Percentiles rank a stretch among this genome's conserved stretches.
These are phyloP conservation scores for Colletotrichum orbiculare DNA, from an alignment of 2,329 filamentous ascomycete genomes.

Conservation along the genomic window DNA sequence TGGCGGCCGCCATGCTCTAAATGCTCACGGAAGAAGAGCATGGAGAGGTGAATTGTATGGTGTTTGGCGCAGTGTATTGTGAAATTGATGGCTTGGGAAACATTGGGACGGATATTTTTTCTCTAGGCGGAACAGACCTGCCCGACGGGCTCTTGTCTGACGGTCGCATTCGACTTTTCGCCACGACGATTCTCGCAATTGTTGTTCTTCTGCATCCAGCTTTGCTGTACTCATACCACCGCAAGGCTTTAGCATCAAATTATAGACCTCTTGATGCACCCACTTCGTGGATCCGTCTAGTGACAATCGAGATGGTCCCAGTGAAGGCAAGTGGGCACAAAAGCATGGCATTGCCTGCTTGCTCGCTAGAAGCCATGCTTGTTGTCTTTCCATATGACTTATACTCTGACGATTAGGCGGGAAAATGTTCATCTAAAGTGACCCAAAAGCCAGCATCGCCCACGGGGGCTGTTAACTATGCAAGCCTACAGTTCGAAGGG, in stretches of 20 bases:
- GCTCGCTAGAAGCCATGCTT: no score
- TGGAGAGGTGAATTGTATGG: not conserved
- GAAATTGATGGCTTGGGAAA: not conserved
- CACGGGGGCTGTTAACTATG: no score
- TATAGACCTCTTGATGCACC: not conserved
- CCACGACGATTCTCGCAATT: not conserved
- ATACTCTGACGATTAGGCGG: no score
- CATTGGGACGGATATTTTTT: not conserved
- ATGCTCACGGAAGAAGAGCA: not conserved
- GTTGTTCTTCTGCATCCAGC: not conserved
- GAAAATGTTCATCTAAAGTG: no score
- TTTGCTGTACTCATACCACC: not conserved
- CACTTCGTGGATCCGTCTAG: no score
- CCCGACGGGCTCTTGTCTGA: not conserved
- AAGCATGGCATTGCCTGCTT: no score
- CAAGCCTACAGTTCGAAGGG: no score
- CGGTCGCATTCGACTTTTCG: constrained; percentile 1
- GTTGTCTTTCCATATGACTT: no score
- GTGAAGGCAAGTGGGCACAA: no score
- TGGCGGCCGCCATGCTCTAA: constrained; percentile 10
- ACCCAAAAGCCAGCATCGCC: no score
- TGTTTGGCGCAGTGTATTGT: not conserved
- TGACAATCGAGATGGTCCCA: no score
- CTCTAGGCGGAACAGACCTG: no score
- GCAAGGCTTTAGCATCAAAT: constrained; percentile 1